These are phyloP conservation scores for Xylariaceae sp. DNA, from an alignment of 2,329 filamentous ascomycete genomes.

Conservation along the genomic window DNA sequence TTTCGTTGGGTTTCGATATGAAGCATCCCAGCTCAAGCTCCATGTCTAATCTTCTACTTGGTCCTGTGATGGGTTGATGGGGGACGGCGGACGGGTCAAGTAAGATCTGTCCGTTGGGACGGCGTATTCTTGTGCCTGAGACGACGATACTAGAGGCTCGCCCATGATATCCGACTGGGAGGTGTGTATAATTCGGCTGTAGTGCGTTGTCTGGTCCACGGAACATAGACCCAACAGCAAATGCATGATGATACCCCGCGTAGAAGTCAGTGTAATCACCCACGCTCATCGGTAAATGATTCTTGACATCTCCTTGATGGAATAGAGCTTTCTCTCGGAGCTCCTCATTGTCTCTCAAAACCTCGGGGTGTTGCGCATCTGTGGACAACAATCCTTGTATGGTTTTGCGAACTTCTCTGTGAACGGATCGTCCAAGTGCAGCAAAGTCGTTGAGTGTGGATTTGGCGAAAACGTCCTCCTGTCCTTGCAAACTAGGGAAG, in stretches of 20 bases:
- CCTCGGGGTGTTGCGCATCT: slow-evolving; percentile 54
- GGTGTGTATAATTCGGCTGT: slow-evolving; percentile 75
- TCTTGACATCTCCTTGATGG: slow-evolving; percentile 54
- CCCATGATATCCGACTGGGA: slow-evolving; percentile 80
- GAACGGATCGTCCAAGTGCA: slow-evolving; percentile 62
- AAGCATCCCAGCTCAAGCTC: slow-evolving; percentile 79
- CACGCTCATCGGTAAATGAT: slow-evolving; percentile 72
- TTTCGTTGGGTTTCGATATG: slow-evolving; percentile 59
- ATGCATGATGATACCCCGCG: slow-evolving; percentile 74
- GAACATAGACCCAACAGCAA: slow-evolving; percentile 64
- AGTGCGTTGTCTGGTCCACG: slow-evolving; percentile 68
- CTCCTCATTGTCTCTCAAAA: slow-evolving; percentile 58
- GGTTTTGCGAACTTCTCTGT: slow-evolving; percentile 64
- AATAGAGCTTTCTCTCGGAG: slow-evolving; percentile 58
- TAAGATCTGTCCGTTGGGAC: slow-evolving; percentile 72
- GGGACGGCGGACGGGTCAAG: slow-evolving; percentile 57
- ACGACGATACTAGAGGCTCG: slow-evolving; percentile 71
- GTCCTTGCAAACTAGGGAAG: slow-evolving; percentile 43
- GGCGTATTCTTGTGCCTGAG: slow-evolving; percentile 67
- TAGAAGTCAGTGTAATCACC: slow-evolving; percentile 87
- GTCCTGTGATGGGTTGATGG: slow-evolving; percentile 60
- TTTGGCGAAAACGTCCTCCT: slow-evolving; percentile 59
- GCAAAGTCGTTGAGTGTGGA: slow-evolving; percentile 71
- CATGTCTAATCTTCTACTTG: slow-evolving; percentile 67
- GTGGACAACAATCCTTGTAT: slow-evolving; percentile 64